Base-by-base conservation (phyloP, 2,329 filamentous ascomycete species). In the Colletotrichum sansevieriae region DNA sequence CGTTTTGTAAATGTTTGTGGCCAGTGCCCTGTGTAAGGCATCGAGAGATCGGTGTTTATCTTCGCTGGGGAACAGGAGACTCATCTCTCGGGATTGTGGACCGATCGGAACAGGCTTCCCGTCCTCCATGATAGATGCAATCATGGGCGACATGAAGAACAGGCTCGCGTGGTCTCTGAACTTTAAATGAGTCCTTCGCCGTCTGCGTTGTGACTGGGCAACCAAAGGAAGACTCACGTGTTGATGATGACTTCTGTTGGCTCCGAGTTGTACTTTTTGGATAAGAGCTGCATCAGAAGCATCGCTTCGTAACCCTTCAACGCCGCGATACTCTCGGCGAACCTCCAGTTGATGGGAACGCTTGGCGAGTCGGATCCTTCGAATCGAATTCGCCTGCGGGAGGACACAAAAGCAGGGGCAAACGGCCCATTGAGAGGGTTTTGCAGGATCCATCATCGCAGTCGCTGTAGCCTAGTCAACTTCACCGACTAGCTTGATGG, bases 261-360 rank as follows among this genome's bases (percentile, higher is more conserved):
- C 10, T 78, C 75, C 4, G 80, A 18, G 0, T 75, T 74, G 66
- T 87, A 86, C 68, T 85, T 85, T n/a, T 76, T 76, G 51, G 78
- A 77, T 11, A 86, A 55, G 8, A 87, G 74, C 1, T 78, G 76
- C 55, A 80, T 82, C 25, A 86, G 71, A 67, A 85, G 77, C 0
- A 79, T 78, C 10, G 83, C 84, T 72, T 86, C 84, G 18, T 84
- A 74, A 2, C 76, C 84, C 72, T 86, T 86, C 39, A 87, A 70
- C 1, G 83, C 76, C 0, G 84, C 80, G 2, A 86, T 82, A 52
- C 83, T 85, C 73, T 88, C 86, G 1, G 85, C 84, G 55, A 87
- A 85, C 2, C 85, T 79, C 85, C 86, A 88, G 57, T 85, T 86
- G 73, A 88, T 83, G 0, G 85, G 84, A 10, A 87, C 79, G 54